These are phyloP conservation scores for Puccinia novopanici DNA, from an alignment of 1,284 basidiomycete genomes.

Conservation along the genomic window DNA sequence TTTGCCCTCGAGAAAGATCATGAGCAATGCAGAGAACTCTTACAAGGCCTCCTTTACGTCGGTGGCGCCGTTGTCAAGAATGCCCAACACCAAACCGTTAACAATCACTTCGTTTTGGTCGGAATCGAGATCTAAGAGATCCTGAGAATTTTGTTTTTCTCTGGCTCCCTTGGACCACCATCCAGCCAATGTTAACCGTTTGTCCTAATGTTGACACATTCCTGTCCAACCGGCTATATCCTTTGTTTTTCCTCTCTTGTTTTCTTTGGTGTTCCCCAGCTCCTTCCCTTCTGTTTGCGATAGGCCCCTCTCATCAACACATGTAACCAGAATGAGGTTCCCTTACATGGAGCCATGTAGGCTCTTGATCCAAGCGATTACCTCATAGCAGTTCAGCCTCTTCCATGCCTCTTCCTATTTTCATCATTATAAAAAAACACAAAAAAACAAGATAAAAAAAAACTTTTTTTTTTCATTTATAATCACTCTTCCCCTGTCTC, in stretches of 20 bases:
- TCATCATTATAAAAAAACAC: too few relatives aligned
- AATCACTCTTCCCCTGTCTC: too few relatives aligned
- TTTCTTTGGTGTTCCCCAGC: not conserved
- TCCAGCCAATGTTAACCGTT: not conserved
- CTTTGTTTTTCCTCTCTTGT: not conserved
- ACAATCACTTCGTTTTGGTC: conserved; percentile 35
- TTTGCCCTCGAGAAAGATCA: conserved; percentile 45
- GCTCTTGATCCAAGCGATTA: too few relatives aligned
- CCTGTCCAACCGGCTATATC: not conserved
- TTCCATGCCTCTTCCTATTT: too few relatives aligned
- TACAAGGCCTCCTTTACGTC: conserved; percentile 49
- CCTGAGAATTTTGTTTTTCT: not conserved
- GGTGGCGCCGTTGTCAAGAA: conserved; percentile 40
- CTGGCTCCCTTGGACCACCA: too few relatives aligned
- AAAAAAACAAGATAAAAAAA: too few relatives aligned
- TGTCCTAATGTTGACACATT: not conserved
- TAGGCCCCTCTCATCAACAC: too few relatives aligned
- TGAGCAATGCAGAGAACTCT: conserved; percentile 31
- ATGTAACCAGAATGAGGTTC: too few relatives aligned
- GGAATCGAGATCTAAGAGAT: conserved; percentile 38
- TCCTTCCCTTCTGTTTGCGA: not conserved
- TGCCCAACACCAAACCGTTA: conserved; percentile 26
- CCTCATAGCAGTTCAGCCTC: too few relatives aligned
- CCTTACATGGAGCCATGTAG: too few relatives aligned
- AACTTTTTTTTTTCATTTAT: too few relatives aligned